Base-by-base conservation (phyloP, 2,329 filamentous ascomycete species). In the Ceratocystiopsis sp. region DNA sequence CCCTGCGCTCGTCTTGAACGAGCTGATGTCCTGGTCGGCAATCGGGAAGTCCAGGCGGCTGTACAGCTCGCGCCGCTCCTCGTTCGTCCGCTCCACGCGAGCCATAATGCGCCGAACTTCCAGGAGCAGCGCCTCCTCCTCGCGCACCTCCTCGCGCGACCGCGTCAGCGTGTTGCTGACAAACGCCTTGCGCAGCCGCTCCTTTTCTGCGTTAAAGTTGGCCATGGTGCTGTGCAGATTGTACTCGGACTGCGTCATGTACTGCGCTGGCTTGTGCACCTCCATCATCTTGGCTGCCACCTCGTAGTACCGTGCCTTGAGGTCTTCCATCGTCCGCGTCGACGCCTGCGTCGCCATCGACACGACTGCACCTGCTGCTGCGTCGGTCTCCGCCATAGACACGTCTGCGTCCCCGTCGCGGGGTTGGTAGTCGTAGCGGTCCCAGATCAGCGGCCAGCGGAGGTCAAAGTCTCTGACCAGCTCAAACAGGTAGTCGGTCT, bases 41-140 rank as follows among this genome's bases (percentile, higher is more conserved):
- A 69, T 66, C 0, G 87, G 87, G 49, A 85, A 84, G 55, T 95
- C 89, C 12, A 98, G 77, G 42, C 89, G 75, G 49, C 77, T 75
- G 62, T 89, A 94, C 38, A 93, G 73, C 57, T 94, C 87, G 51
- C 80, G 77, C 43, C 91, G 80, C 57, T 95, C 86, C 51, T 84
- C 79, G 56, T 93, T 84, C 55, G 96, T 80, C 45, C 77, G 78
- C 51, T 91, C 83, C 50, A 87, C 84, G 47, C 86, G 78, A 49
- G 83, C 79, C 54, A 93, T 75, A 51, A 98, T 96, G 46, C 91
- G 80, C 55, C 93, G 86, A 44, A 98, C 75, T 57, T 98, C 91
- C 46, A 89, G 72, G 16, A 98, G 71, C 3, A 98, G 65, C 33
- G 84, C 80, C 53, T 93, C 83, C 61, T 98, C 91, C 59, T 98